Conservation (phyloP, 176 grass and related monocot species). For the Hyparrhenia diplandra region DNA sequence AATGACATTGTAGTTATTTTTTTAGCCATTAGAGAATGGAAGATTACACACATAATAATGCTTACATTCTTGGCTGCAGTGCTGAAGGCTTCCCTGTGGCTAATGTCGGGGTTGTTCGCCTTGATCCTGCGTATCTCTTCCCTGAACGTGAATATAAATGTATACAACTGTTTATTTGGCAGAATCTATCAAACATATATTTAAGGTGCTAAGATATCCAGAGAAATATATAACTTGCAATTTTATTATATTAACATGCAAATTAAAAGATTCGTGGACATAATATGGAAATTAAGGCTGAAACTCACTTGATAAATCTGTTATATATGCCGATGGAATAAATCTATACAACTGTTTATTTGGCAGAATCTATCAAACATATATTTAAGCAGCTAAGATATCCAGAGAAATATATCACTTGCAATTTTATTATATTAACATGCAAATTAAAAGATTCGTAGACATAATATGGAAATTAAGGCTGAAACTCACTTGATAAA, state of each 20-base stretch:
- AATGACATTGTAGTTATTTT: background rate
- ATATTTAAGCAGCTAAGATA: background rate
- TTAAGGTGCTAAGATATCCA: background rate
- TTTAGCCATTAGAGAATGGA: too few species aligned
- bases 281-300: background rate
- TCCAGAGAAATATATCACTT: background rate
- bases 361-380: background rate
- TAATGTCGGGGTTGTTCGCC: slow-evolving; percentile 89
- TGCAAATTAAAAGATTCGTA: background rate
- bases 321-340: too few species aligned
- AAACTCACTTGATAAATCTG: too few species aligned
- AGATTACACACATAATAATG: background rate
- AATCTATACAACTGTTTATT: background rate
- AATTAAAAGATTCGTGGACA: background rate
- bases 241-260: background rate
- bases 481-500: slow-evolving; percentile 85
- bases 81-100: slow-evolving; percentile 95
- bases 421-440: background rate
- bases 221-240: background rate
- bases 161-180: background rate
- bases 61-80: slow-evolving; percentile 97
- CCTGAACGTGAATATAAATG: slow-evolving; percentile 22
- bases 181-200: background rate
- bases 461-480: background rate
- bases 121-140: slow-evolving; percentile 97